These are phyloP conservation scores for Penicillium brasilianum DNA, from an alignment of 2,329 filamentous ascomycete species.

Conservation along the genomic window DNA sequence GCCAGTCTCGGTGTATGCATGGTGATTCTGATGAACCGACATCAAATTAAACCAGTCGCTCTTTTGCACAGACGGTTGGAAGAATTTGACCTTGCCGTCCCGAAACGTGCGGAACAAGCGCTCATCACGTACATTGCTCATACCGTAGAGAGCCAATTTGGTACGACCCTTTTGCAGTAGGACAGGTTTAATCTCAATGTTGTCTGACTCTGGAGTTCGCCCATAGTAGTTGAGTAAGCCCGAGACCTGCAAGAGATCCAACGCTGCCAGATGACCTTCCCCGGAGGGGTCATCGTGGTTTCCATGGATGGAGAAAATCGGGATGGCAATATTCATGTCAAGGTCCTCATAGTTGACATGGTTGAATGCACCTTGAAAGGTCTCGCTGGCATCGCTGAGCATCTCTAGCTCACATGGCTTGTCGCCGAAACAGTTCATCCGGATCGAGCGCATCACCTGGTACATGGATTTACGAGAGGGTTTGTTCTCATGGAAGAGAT, in stretches of 20 bases:
- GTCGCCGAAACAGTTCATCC: conserved; percentile 91
- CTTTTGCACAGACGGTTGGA: conserved; percentile 77
- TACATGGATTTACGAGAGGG: conserved; percentile 95
- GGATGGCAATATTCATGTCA: conserved; percentile 95
- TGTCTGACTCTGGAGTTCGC: conserved; percentile 87
- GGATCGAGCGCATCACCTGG: conserved; percentile 92
- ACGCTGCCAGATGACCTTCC: conserved; percentile 86
- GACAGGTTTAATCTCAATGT: conserved; percentile 89
- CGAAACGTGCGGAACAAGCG: conserved; percentile 91
- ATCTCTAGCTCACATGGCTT: conserved; percentile 96
- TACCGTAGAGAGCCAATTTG: conserved; percentile 88
- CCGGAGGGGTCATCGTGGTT: conserved; percentile 99
- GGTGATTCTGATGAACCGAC: conserved; percentile 94
- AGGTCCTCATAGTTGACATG: conserved; percentile 98
- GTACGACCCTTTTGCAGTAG: conserved; percentile 91
- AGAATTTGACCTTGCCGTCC: conserved; percentile 93
- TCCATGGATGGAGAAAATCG: conserved; percentile 97
- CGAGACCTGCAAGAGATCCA: conserved; percentile 88
- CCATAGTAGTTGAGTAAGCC: conserved; percentile 97
- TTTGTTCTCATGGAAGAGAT: conserved; percentile 98
- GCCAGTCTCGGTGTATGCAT: conserved; percentile 88
- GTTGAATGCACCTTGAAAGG: conserved; percentile 86
- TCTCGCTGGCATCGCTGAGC: conserved; percentile 87
- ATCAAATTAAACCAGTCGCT: conserved; percentile 96
- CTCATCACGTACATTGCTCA: conserved; percentile 96